Conservation (phyloP, 768 basidiomycete genomes). For the Ramaria sp. region DNA sequence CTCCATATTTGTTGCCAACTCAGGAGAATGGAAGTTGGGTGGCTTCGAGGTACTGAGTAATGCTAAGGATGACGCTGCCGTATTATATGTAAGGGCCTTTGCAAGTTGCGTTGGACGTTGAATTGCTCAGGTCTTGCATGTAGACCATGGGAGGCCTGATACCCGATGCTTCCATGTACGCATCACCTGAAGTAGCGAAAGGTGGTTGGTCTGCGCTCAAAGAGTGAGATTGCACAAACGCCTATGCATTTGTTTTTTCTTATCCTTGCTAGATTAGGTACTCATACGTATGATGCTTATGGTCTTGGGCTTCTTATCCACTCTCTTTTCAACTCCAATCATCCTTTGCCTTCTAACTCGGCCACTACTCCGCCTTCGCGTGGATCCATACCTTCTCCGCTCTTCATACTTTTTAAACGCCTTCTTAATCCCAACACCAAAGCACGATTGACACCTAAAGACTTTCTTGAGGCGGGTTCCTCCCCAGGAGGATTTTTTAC, state of each 20-base stretch:
- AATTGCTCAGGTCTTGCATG: conserved; percentile 9
- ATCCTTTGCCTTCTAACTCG: conserved; percentile 41
- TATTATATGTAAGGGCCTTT: conserved; percentile 59
- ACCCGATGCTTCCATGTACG: conserved; percentile 48
- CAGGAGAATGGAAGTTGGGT: conserved; percentile 94
- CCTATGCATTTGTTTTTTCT: conserved; percentile 25
- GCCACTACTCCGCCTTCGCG: conserved; percentile 57
- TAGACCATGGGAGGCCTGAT: conserved; percentile 60
- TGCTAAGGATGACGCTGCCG: conserved; percentile 64
- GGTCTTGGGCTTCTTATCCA: conserved; percentile 81
- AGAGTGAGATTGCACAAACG: conserved; percentile 41
- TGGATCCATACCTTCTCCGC: conserved; percentile 58
- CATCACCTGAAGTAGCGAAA: conserved; percentile 83
- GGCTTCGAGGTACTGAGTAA: conserved; percentile 88
- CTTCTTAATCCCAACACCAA: conserved; percentile 86
- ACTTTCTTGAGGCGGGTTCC: conserved; percentile 76
- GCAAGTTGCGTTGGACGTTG: conserved; percentile 9
- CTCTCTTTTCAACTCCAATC: conserved; percentile 75
- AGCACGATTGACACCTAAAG: conserved; percentile 61
- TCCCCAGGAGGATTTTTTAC: conserved; percentile 68
- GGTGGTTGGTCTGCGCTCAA: conserved; percentile 75
- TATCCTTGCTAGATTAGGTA: conserved; percentile 25
- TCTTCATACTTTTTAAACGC: conserved; percentile 78
- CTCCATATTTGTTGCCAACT: conserved; percentile 82
- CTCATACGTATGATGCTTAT: conserved; percentile 74